A percentile compares a stretch with the other conserved stretches of the same genome.
Evolutionary conservation across 306 rosid species (phyloP).

Genomic region (Trichosanthes cucumerina): DNA sequence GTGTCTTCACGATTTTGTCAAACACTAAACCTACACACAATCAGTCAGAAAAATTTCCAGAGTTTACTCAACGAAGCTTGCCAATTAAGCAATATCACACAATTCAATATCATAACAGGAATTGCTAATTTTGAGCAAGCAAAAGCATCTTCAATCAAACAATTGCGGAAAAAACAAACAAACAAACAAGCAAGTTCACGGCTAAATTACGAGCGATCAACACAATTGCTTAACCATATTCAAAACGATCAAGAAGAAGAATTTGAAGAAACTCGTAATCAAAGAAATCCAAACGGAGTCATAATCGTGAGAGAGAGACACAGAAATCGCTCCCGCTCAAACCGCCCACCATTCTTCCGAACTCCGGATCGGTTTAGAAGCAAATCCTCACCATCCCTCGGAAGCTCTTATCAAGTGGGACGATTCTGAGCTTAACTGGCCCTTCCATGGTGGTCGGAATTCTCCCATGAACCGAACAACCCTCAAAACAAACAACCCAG

Average conservation of each 20-base stretch:
- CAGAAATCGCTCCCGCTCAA: slow-evolving; percentile 67
- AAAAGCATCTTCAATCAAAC: not conserved
- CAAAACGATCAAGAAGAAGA: not conserved
- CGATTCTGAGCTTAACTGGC: slow-evolving; percentile 71
- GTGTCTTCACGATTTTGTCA: not conserved
- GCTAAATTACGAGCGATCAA: not conserved
- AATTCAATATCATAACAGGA: not conserved
- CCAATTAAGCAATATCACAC: not conserved
- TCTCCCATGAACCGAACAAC: slow-evolving; percentile 18
- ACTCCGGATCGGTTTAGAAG: slow-evolving; percentile 61
- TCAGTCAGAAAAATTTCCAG: not conserved
- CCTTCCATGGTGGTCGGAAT: slow-evolving; percentile 65
- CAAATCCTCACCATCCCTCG: slow-evolving; percentile 55
- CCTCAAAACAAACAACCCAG: slow-evolving; percentile 15
- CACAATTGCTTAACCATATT: not conserved
- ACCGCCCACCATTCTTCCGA: slow-evolving; percentile 40
- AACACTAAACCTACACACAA: not conserved
- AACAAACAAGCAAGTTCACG: not conserved
- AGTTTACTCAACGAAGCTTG: not conserved
- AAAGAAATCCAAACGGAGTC: slow-evolving; percentile 79
- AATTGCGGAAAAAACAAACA: too few relatives aligned
- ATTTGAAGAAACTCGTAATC: slow-evolving; percentile 51
- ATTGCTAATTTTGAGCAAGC: not conserved
- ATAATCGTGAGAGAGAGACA: slow-evolving; percentile 54
- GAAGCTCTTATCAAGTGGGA: slow-evolving; percentile 54